Base-by-base conservation (phyloP, 139 green algal genomes). In the Zygnema circumcarinatum region DNA sequence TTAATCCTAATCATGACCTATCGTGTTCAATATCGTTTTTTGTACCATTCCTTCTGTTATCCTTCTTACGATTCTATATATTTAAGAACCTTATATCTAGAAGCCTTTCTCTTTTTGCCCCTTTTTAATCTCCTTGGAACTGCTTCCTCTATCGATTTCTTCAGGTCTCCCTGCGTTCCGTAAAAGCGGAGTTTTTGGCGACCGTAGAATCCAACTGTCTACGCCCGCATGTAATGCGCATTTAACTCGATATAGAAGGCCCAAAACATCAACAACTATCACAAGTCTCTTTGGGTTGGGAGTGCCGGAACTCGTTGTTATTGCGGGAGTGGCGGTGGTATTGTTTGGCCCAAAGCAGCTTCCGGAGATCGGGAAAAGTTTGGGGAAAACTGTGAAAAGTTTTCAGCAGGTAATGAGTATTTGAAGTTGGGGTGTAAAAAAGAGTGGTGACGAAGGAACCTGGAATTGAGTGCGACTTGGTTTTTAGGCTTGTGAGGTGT, bases 321-420 rank as follows among this genome's bases (percentile, higher is more conserved):
- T 93, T 29, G 91, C 53, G 56, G 91, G 88, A 67, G 91, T 93
- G 1, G 84, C 91, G 1, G 75, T 84, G 32, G 52, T 93, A 38
- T 72, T 93, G 7, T 93, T 93, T 68, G 91, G 91, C 2, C 96
- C 96, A n/a, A 95, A 91, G 87, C 98, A 98, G 89, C 94, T 98
- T 39, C 96, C 96, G 0, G 96, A 98, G 86, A 89, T 98, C 0
- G 96, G 96, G 35, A 98, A 97, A 90, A 93, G 91, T 20, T 91
- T 98, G 0, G 96, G 96, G 21, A 96, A 98, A 91, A 98, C 96
- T 0, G 92, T 97, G 1, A 98, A 98, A 93, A 95, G 91, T 89
- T 98, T 90, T 67, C 83, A 92, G 73, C 38, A 92, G 41, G 88
- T 83, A 39, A 85, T 54, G 36, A 29, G n/a, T 81, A 16, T 81